Conservation (phyloP, 2,329 filamentous ascomycete genomes). For the Monosporascus sp. region DNA sequence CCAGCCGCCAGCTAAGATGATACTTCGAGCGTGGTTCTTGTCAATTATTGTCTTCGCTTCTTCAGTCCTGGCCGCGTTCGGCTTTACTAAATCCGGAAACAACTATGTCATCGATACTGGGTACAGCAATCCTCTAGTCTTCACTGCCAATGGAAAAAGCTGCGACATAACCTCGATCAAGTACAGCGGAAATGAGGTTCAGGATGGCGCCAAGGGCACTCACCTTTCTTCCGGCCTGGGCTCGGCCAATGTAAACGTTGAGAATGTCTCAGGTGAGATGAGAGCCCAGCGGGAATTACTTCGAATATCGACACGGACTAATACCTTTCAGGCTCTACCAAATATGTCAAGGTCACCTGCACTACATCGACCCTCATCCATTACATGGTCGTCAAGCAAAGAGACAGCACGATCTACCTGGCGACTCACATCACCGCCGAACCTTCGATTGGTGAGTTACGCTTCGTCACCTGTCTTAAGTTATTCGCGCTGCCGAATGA, state of each 20-base stretch:
- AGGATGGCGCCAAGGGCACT: slow-evolving; percentile 45
- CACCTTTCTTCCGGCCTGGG: slow-evolving; percentile 57
- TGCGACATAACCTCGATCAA: slow-evolving; percentile 62
- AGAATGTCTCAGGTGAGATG: slow-evolving; percentile 25
- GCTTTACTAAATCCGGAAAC: slow-evolving; percentile 25
- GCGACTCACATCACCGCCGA: slow-evolving; percentile 57
- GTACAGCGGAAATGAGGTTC: slow-evolving; percentile 54
- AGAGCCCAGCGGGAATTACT: background rate
- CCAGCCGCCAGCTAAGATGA: slow-evolving; percentile 12
- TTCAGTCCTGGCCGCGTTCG: slow-evolving; percentile 26
- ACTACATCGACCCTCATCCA: slow-evolving; percentile 56
- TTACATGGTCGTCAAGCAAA: slow-evolving; percentile 56
- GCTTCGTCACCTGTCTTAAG: slow-evolving; percentile 59
- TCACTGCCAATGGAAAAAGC: slow-evolving; percentile 46
- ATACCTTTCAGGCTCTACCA: slow-evolving; percentile 13
- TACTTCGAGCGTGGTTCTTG: slow-evolving; percentile 18
- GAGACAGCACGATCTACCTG: slow-evolving; percentile 56
- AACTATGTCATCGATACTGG: slow-evolving; percentile 37
- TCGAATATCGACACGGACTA: background rate
- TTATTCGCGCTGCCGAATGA: slow-evolving; percentile 44
- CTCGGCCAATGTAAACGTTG: slow-evolving; percentile 48
- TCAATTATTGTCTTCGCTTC: slow-evolving; percentile 19
- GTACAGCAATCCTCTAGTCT: slow-evolving; percentile 40
- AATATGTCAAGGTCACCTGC: slow-evolving; percentile 58
- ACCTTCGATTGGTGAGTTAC: slow-evolving; percentile 53